Evolutionary conservation across 208 protist genomes (phyloP).

Genomic region (Balamuthia mandrillaris): DNA sequence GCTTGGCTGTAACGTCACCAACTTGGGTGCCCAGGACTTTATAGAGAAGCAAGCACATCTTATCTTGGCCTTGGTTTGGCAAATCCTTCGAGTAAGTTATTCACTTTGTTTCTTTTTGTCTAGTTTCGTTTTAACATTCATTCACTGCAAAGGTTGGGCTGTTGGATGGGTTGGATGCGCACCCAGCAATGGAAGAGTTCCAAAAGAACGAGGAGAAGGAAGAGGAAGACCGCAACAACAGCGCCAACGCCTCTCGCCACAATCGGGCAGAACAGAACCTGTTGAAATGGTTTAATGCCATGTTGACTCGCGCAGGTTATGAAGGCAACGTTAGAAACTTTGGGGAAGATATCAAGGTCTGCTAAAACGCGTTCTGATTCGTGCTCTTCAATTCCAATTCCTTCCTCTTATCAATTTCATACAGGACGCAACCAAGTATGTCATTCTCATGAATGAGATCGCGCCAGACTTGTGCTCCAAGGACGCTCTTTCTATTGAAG

Average conservation of each 20-base stretch:
- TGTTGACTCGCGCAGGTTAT: not conserved
- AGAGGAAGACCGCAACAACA: not conserved
- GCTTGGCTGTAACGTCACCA: slow-evolving; percentile 14
- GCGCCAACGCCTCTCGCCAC: not conserved
- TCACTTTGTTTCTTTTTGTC: not conserved
- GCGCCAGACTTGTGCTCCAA: not conserved
- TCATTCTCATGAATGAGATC: slow-evolving; percentile 12
- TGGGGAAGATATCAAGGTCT: slow-evolving; percentile 1
- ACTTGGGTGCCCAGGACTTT: slow-evolving; percentile 6
- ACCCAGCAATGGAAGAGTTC: not conserved
- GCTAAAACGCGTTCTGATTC: no score
- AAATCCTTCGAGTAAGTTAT: not conserved
- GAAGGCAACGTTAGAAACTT: not conserved
- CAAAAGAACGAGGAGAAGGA: not conserved
- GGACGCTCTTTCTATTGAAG: not conserved
- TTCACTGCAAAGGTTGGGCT: not conserved
- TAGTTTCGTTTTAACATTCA: not conserved
- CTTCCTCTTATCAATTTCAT: no score
- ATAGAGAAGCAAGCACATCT: slow-evolving; percentile 7
- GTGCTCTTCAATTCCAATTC: not conserved
- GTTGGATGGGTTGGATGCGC: not conserved
- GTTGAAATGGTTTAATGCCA: not conserved
- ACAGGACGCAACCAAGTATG: not conserved
- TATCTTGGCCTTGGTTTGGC: slow-evolving; percentile 15
- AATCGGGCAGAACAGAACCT: not conserved